Conservation (phyloP, 805 yeast species). For the Teunomyces kruisii region DNA sequence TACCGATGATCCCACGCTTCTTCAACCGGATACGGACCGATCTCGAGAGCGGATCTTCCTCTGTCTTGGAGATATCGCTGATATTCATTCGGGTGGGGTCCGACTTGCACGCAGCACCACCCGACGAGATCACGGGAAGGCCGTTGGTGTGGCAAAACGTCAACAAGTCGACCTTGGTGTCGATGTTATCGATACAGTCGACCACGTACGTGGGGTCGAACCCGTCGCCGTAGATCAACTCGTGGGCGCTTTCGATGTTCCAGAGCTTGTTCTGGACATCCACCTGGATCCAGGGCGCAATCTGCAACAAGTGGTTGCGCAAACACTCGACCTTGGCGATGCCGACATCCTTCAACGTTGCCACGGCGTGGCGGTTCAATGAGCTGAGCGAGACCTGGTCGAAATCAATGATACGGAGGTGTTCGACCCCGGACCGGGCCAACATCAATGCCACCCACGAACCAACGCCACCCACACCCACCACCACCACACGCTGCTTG, state of each 20-base stretch:
- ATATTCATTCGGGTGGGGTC: constrained; percentile 91
- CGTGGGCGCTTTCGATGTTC: constrained; percentile 64
- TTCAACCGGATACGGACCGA: constrained; percentile 83
- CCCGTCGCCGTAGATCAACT: constrained; percentile 50
- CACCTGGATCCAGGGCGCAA: constrained; percentile 93
- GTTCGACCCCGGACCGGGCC: constrained; percentile 84
- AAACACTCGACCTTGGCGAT: constrained; percentile 83
- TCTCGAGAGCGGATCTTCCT: constrained; percentile 91
- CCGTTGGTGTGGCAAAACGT: constrained; percentile 63
- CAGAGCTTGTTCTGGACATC: constrained; percentile 79
- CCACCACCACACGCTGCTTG: constrained; percentile 68
- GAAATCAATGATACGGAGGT: constrained; percentile 81
- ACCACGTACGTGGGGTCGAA: constrained; percentile 73
- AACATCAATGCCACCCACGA: constrained; percentile 94
- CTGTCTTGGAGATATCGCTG: constrained; percentile 85
- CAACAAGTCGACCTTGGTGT: constrained; percentile 90
- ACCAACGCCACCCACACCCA: constrained; percentile 98
- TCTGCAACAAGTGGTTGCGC: constrained; percentile 59
- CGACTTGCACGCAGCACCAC: constrained; percentile 97
- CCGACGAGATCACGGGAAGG: constrained; percentile 78
- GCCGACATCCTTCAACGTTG: constrained; percentile 89
- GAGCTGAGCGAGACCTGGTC: constrained; percentile 95
- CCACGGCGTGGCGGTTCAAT: constrained; percentile 92
- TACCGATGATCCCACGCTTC: constrained; percentile 69
- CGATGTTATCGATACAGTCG: constrained; percentile 96